These are phyloP conservation scores for Ascochyta koolunga DNA, from an alignment of 2,329 filamentous ascomycete genomes.

Conservation along the genomic window DNA sequence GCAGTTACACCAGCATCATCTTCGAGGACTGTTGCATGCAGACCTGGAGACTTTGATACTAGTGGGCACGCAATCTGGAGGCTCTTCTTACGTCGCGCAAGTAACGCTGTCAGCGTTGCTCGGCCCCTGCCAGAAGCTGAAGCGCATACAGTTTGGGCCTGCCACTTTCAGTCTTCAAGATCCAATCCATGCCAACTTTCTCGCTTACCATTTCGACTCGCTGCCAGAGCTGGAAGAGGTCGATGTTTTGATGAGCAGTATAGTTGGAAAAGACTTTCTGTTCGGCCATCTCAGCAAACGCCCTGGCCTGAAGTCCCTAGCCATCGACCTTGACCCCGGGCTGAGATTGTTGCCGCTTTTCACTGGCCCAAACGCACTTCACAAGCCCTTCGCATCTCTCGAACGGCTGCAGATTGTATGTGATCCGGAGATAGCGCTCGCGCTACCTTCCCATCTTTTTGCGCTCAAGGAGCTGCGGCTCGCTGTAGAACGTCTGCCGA, in stretches of 20 bases:
- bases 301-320: constrained; percentile 30
- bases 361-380: constrained; percentile 18
- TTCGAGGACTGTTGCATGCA: constrained; percentile 31
- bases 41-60: constrained; percentile 36
- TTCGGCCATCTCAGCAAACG: constrained; percentile 37
- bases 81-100: constrained; percentile 28
- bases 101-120: constrained; percentile 32
- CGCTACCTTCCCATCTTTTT: constrained; percentile 31
- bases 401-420: constrained; percentile 36
- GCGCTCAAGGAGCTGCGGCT: constrained; percentile 35
- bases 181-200: constrained; percentile 27
- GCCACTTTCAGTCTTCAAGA: constrained; percentile 26
- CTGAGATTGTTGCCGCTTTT: constrained; percentile 31
- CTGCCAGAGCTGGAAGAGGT: constrained; percentile 28
- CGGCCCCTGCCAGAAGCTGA: constrained; percentile 27
- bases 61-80: constrained; percentile 31
- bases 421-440: constrained; percentile 41
- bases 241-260: constrained; percentile 30
- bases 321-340: constrained; percentile 42
- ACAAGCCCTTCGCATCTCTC: constrained; percentile 29
- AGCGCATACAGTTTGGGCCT: constrained; percentile 35
- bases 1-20: constrained; percentile 22
- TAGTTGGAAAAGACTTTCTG: constrained; percentile 33
- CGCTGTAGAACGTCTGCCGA: constrained; percentile 36
- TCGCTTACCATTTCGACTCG: constrained; percentile 30